A percentile compares a stretch with the other conserved stretches of the same genome.
These are phyloP conservation scores for Kazachstania psychrophila DNA, from an alignment of 805 yeast genomes.

Conservation along the genomic window DNA sequence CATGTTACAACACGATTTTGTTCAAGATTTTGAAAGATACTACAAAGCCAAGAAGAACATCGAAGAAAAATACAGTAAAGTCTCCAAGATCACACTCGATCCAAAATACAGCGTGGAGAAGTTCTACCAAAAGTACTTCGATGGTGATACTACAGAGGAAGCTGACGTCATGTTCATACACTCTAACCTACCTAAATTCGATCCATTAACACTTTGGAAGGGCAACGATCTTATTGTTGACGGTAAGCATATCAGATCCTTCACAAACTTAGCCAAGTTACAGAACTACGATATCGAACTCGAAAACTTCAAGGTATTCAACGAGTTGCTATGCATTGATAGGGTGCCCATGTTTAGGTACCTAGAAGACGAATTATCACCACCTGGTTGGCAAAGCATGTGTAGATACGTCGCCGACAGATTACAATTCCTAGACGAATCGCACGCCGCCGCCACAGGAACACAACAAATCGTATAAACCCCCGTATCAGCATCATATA, in stretches of 20 bases:
- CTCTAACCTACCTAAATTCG: slow-evolving; percentile 33
- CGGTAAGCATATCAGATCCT: slow-evolving; percentile 22
- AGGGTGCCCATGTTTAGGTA: slow-evolving; percentile 14
- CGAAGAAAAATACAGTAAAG: background rate
- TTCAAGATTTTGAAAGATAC: slow-evolving; percentile 40
- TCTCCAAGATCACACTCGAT: slow-evolving; percentile 1
- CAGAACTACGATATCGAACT: slow-evolving; percentile 23
- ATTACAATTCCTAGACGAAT: slow-evolving; percentile 13
- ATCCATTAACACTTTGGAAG: slow-evolving; percentile 27
- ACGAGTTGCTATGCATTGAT: slow-evolving; percentile 14
- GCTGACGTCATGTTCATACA: slow-evolving; percentile 31
- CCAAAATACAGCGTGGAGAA: slow-evolving; percentile 4
- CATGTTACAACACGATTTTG: slow-evolving; percentile 69
- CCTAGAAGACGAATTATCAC: slow-evolving; percentile 9
- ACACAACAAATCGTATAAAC: too few species aligned
- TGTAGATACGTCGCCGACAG: slow-evolving; percentile 21
- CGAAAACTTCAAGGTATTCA: slow-evolving; percentile 19
- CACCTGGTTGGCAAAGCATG: slow-evolving; percentile 11
- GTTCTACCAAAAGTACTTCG: slow-evolving; percentile 8
- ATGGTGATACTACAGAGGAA: slow-evolving; percentile 3
- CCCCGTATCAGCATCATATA: too few species aligned
- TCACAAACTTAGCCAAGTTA: slow-evolving; percentile 13
- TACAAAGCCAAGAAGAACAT: slow-evolving; percentile 9
- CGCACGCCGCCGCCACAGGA: slow-evolving; percentile 19
- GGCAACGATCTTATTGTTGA: slow-evolving; percentile 16